Base-by-base conservation (phyloP, 208 protist genomes). In the Borovskyia barvae region DNA sequence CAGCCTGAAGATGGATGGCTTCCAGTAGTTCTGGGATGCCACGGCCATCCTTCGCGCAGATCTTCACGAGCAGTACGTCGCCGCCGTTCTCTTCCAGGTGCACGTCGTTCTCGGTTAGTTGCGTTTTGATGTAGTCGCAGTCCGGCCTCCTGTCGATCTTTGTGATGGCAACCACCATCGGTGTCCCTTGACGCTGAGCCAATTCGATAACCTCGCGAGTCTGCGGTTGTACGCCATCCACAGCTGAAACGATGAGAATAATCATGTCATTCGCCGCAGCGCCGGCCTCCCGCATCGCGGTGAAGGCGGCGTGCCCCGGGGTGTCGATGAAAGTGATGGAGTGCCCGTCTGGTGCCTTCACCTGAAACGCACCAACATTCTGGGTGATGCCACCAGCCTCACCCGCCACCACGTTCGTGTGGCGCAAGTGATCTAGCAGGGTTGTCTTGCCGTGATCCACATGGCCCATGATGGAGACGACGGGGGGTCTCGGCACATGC, bases 331-430 rank as follows among this genome's bases (percentile, higher is more conserved):
- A 99, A 0, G 97, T 99, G 45, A 99, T 90, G 29, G 58, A 39
- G 48, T 85, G 33, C 17, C 63, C 70, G 20, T 72, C 72, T 20
- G 72, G 64, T 25, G 69, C 80, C 50, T 72, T 73, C 17, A 84
- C 80, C 47, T 72, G 62, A 55, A 97, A 99, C 5, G 96, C 96
- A 42, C 93, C 97, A 49, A 99, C 93, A 56, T 95, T 90, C 71
- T 99, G 98, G 29, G 98, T 99, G 65, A 99, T 99, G n/a, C 97
- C 97, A 36, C 98, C 97, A 2, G 96, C 97, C 82, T 99, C 97
- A 3, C 74, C 57, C 2, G 87, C 77, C 0, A 92, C 97, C 5
- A 99, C 87, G 47, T 93, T 93, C 1, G 96, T 91, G 25, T 92
- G 85, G 6, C 98, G 84, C 28, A 99, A 72, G 41, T 80, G 82